Percentiles rank a stretch among this genome's conserved stretches.
Conservation (phyloP, 140 eudicot genomes). For the Ambrosia hybrid region DNA sequence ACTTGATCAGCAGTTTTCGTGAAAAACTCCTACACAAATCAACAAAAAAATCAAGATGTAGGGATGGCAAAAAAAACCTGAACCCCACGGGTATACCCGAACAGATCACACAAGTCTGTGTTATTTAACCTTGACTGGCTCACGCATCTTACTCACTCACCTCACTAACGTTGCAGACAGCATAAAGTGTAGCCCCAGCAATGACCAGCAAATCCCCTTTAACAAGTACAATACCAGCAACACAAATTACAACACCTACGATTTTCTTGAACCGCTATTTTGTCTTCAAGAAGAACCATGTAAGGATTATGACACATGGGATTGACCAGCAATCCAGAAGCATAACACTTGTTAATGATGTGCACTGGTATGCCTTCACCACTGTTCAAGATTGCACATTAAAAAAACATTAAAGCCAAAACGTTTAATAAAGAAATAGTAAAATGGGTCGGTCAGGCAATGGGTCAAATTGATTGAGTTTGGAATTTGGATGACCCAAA, state of each 20-base stretch:
- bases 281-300: conserved; percentile 84
- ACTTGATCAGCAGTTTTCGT: conserved; percentile 34
- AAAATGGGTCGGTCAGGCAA: neutral
- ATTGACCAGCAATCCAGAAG: conserved; percentile 73
- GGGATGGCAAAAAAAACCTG: no score
- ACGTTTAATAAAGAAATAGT: neutral
- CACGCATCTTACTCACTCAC: conserved; percentile 33
- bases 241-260: conserved; percentile 28
- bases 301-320: conserved; percentile 80
- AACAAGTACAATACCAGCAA: conserved; percentile 62
- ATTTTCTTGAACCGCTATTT: conserved; percentile 58
- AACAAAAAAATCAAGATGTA: neutral
- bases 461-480: neutral
- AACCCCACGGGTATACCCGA: neutral
- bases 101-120: neutral
- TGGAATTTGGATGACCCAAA: neutral
- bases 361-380: no score
- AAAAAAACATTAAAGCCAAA: conserved; percentile 27
- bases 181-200: conserved; percentile 48
- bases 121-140: neutral
- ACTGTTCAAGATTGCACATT: conserved; percentile 15
- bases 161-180: conserved; percentile 80
- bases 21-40: conserved; percentile 66
- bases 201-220: conserved; percentile 62
- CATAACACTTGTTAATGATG: no score